phyloP scores from a whole-genome alignment of 306 rosid genomes.

The Styphnolobium japonicum region DNA sequence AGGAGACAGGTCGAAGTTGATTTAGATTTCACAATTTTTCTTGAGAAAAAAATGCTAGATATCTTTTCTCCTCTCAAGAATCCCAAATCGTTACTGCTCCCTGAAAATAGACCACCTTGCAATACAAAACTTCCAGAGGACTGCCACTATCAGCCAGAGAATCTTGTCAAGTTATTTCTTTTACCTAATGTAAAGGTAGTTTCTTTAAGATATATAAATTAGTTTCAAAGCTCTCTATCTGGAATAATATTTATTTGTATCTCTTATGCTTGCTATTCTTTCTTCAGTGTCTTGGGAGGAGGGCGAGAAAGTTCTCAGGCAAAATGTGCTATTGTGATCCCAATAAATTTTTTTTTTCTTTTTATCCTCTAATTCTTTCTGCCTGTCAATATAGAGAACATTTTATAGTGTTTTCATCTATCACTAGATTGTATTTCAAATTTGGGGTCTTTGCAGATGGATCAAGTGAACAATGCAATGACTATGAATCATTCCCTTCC shows the following conservation, averaged over 20 bases:
- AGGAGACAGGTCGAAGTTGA: slow-evolving; percentile 64
- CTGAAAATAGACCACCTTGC: slow-evolving; percentile 58
- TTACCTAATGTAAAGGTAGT: slow-evolving; percentile 81
- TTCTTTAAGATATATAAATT: not conserved
- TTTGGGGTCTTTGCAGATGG: slow-evolving; percentile 42
- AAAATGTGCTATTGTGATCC: slow-evolving; percentile 18
- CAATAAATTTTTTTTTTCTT: not conserved
- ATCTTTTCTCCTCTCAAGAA: slow-evolving; percentile 83
- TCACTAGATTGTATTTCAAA: not conserved
- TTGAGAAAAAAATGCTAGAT: slow-evolving; percentile 50
- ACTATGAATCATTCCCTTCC: slow-evolving; percentile 48
- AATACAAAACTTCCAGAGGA: slow-evolving; percentile 95
- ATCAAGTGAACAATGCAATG: slow-evolving; percentile 49
- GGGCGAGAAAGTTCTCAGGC: slow-evolving; percentile 62
- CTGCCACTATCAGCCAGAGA: slow-evolving; percentile 94
- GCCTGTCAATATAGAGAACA: not conserved
- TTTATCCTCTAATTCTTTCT: not conserved
- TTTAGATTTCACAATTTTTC: slow-evolving; percentile 61
- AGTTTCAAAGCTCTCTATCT: slow-evolving; percentile 11
- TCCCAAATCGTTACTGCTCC: slow-evolving; percentile 68
- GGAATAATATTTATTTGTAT: slow-evolving; percentile 13
- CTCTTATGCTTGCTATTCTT: slow-evolving; percentile 20
- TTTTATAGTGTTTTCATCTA: not conserved
- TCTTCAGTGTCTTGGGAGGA: slow-evolving; percentile 73
- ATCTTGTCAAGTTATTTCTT: slow-evolving; percentile 85